Evolutionary conservation across 108 stramenopile genomes (phyloP).

Genomic region (Cyclotella sp.): DNA sequence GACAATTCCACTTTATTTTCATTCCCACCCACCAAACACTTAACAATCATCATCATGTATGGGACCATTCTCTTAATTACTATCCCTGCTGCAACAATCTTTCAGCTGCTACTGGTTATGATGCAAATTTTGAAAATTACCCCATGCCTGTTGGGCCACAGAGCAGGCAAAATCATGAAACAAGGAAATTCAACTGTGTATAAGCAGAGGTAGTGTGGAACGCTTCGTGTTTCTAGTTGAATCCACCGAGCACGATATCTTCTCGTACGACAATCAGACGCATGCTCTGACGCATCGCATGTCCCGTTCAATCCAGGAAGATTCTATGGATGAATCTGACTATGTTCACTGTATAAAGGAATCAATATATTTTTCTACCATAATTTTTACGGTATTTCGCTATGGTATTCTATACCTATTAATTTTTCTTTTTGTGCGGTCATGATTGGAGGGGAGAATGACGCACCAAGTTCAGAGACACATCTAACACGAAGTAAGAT

Average conservation of each 20-base stretch:
- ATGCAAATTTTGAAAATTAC: no score
- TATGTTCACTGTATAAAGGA: neutral
- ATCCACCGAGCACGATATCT: neutral
- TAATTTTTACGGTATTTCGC: no score
- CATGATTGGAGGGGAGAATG: neutral
- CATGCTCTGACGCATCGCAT: conserved; percentile 1
- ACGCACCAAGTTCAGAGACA: neutral
- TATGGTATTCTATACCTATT: no score
- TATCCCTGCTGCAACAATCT: no score
- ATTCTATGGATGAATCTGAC: neutral
- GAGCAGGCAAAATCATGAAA: no score
- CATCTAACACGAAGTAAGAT: neutral
- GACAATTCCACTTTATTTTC: no score
- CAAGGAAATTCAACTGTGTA: neutral
- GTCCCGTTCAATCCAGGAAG: neutral
- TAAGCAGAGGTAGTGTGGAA: neutral
- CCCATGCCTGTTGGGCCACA: no score
- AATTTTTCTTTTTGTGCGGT: neutral
- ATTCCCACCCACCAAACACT: no score
- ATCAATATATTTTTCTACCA: neutral
- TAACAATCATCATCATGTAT: no score
- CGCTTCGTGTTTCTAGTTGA: neutral
- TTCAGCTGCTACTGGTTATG: no score
- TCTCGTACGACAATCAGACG: neutral
- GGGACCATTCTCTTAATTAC: no score